Percentiles rank a stretch among this genome's conserved stretches.
Conservation (phyloP, 345 rosid genomes). For the Arabidopsis suecica region DNA sequence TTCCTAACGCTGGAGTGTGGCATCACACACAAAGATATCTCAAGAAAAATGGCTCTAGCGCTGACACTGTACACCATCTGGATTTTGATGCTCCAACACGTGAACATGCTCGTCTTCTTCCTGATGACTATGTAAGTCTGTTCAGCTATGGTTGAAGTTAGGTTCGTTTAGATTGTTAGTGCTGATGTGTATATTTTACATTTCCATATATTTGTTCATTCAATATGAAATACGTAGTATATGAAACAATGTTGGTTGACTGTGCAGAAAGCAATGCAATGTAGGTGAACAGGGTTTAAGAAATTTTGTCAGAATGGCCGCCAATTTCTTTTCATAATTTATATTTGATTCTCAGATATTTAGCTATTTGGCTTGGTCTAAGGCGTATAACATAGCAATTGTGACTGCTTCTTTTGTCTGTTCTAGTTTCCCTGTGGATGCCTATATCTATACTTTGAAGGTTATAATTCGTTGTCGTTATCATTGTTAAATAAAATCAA, state of each 20-base stretch:
- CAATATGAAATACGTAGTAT: conserved; percentile 15
- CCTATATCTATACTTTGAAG: conserved; percentile 8
- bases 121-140: conserved; percentile 79
- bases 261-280: conserved; percentile 24
- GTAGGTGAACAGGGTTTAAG: conserved; percentile 3
- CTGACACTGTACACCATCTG: conserved; percentile 80
- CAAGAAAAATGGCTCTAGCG: conserved; percentile 60
- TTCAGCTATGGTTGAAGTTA: conserved; percentile 22
- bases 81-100: conserved; percentile 99
- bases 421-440: conserved; percentile 25
- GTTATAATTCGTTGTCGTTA: not conserved
- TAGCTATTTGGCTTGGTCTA: conserved; percentile 24
- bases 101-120: conserved; percentile 77
- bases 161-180: conserved; percentile 19
- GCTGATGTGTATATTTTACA: conserved; percentile 22
- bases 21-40: conserved; percentile 87
- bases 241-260: conserved; percentile 21
- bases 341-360: conserved; percentile 8
- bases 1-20: conserved; percentile 96
- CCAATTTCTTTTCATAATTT: not conserved
- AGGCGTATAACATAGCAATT: conserved; percentile 15
- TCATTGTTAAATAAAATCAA: not conserved
- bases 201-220: conserved; percentile 1
- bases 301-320: conserved; percentile 1
- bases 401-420: conserved; percentile 17